These are phyloP conservation scores for Neurospora africana DNA, from an alignment of 495 filamentous ascomycete genomes.

Conservation along the genomic window DNA sequence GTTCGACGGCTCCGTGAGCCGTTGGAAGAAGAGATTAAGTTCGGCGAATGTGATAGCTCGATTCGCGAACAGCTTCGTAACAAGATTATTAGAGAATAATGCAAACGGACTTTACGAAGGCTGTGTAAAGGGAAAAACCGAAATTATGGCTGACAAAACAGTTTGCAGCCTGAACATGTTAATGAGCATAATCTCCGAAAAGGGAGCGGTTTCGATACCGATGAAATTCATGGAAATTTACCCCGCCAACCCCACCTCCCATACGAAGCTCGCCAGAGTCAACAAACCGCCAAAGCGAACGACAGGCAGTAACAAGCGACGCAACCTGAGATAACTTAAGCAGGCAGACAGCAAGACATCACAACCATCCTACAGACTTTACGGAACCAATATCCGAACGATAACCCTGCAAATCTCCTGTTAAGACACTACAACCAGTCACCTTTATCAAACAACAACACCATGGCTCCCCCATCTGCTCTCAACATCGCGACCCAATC, in stretches of 20 bases:
- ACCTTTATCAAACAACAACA: conserved; percentile 1
- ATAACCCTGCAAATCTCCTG: background rate
- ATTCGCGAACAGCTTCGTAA: background rate
- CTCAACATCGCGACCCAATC: conserved; percentile 23
- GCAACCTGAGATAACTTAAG: background rate
- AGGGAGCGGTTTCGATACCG: background rate
- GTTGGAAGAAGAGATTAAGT: background rate
- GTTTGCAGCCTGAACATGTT: background rate
- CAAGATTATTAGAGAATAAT: background rate
- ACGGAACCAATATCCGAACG: background rate
- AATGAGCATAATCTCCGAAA: background rate
- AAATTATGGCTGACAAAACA: background rate
- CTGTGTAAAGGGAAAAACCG: background rate
- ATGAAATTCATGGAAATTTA: conserved; percentile 6
- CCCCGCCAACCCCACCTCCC: conserved; percentile 23
- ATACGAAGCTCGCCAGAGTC: conserved; percentile 2
- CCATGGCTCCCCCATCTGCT: conserved; percentile 20
- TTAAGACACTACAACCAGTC: background rate
- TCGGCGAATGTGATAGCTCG: background rate
- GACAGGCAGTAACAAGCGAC: background rate
- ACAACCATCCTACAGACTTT: background rate
- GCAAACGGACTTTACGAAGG: background rate
- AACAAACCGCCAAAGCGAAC: conserved; percentile 6
- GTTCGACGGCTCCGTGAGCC: background rate
- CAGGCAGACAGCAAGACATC: background rate